A percentile compares a stretch with the other conserved stretches of the same genome.
Evolutionary conservation across 352 stramenopile genomes (phyloP).

Genomic region (Elongisporangium prolatum): DNA sequence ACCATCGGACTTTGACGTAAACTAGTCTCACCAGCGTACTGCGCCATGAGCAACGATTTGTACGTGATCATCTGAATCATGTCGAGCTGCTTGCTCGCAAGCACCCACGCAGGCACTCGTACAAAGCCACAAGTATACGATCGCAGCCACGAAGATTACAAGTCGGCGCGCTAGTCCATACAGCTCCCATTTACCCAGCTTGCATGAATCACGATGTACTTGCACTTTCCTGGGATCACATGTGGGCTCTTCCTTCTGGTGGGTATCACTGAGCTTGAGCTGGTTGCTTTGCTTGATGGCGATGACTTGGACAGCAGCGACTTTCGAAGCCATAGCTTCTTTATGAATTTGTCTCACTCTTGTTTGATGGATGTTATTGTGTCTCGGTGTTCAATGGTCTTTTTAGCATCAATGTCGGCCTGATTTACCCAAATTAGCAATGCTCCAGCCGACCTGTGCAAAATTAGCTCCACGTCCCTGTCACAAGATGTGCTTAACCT

Average conservation of each 20-base stretch:
- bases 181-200: neutral
- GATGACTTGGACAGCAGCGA: neutral
- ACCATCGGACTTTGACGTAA: conserved; percentile 17
- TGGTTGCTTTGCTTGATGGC: neutral
- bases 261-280: neutral
- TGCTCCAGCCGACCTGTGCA: too few relatives aligned
- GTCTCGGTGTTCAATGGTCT: neutral
- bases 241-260: neutral
- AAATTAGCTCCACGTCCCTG: too few relatives aligned
- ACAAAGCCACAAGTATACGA: neutral
- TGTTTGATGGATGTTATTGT: too few relatives aligned
- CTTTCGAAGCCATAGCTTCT: neutral
- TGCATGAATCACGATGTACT: neutral
- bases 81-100: neutral
- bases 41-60: neutral
- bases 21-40: neutral
- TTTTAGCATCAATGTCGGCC: neutral
- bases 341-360: too few relatives aligned
- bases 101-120: neutral
- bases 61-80: neutral
- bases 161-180: neutral
- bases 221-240: neutral
- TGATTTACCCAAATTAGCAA: neutral
- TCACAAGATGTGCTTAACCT: too few relatives aligned
- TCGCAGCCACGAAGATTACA: neutral